These are phyloP conservation scores for Mitragyna speciosa DNA, from an alignment of 257 asterid genomes.

Conservation along the genomic window DNA sequence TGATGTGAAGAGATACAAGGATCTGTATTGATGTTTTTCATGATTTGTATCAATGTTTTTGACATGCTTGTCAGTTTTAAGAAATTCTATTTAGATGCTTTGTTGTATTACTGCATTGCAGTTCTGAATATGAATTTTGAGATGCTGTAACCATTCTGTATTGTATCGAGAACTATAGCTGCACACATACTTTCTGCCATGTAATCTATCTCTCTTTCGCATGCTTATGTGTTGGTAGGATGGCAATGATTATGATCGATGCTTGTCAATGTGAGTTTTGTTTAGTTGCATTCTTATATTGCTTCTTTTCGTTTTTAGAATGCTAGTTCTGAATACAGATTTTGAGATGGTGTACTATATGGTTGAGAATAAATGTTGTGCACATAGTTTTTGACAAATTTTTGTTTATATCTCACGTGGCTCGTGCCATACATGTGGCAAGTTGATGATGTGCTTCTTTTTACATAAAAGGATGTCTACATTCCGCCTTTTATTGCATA, in stretches of 20 bases:
- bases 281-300: not conserved
- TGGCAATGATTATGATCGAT: not conserved
- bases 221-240: not conserved
- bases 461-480: not conserved
- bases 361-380: not conserved
- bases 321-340: not conserved
- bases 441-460: not conserved
- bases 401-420: not conserved
- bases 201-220: not conserved
- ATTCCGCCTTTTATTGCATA: not conserved
- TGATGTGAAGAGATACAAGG: slow-evolving; percentile 43
- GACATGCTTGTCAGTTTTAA: not conserved
- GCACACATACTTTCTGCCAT: not conserved
- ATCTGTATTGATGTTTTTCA: slow-evolving; percentile 35
- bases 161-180: not conserved
- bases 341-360: slow-evolving; percentile 1
- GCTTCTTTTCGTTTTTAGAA: not conserved
- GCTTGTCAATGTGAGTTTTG: not conserved
- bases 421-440: not conserved
- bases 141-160: not conserved
- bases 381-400: not conserved
- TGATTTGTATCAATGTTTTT: slow-evolving; percentile 9
- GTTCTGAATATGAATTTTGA: not conserved
- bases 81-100: not conserved
- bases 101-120: not conserved